Base-by-base conservation (phyloP, 441 rosid species). In the Bruguiera hainesii region DNA sequence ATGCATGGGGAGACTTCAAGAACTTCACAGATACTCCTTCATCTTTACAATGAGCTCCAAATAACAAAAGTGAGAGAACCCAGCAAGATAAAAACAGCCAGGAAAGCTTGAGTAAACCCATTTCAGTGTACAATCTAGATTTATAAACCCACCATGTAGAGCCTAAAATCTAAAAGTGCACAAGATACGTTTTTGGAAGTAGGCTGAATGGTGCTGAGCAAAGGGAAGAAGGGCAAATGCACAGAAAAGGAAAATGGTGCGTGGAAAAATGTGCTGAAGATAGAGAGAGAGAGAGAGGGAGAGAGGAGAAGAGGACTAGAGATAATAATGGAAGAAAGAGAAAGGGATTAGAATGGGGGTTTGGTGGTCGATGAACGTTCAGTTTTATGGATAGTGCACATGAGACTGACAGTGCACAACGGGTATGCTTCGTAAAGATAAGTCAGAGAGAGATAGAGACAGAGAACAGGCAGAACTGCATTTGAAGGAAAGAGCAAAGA, bases 11-110 rank as follows among this genome's bases (percentile, higher is more conserved):
- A 75, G 85, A 72, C 82, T 79, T 80, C 71, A 87, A 76, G 82
- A 91, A 85, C 82, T 91, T 83, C n/a, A 91, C 79, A 59, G 84
- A 79, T 30, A 81, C 68, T 69, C 78, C 82, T 69, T 86, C 64
- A 80, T 63, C 80, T 71, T 80, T 76, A 74, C 84, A 83, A 6
- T 56, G 73, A 64, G 73, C 67, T 66, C 71, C 68, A 62, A 75
- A 73, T 63, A 69, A 71, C 73, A 75, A 59, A 61, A 80, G 62
- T 25, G 78, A 57, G 29, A 81, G 73, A 60, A 74, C 70, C 83
- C 74, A 85, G 65, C 56, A 78, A 75, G 82, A 78, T 37, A 80
- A 71, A 78, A 77, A 66, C 60, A 75, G 56, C 80, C 85, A 75
- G 64, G 80, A 73, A 62, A 71, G 59, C 76, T 70, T 74, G 63